Evolutionary conservation across 306 rosid species (phyloP), one percentile per base, ranked within the genome.

Genomic region (Dryas drummondii): DNA sequence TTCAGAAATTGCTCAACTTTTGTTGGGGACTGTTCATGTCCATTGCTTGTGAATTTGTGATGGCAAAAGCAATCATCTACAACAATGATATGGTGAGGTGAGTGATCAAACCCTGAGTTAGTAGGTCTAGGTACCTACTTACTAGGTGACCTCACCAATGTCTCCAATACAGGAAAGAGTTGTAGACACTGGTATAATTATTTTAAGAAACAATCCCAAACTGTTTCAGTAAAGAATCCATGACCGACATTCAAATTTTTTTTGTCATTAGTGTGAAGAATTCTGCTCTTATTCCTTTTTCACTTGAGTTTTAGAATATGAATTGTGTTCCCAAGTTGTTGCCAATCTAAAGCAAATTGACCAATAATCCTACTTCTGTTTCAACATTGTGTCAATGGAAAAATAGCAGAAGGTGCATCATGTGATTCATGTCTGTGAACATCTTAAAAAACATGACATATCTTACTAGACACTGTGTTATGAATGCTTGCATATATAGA

Each of bases 1-100:
- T 63, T 69, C 56, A 67, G 87, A 86, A 83, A 78, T 59, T 76
- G 76, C 83, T 50, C 48, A 13, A 40, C 48, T 57, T 19, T 55
- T 7, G 57, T 54, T 66, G 57, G 71, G 44, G 19, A 12, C 27
- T 62, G 26, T 44, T 26, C n/a, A 44, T 8, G 51, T 47, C 48
- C 45, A 72, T 26, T 57, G 45, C 26, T 57, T 45, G 15, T 22
- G 22, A 22, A 22, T 22, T 22, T 22, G 22, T n/a, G 67, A 32
- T 71, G 55, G 57, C 13, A 46, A 72, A 46, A 47, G 41, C n/a
- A 66, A 46, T 66, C 46, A 66, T 66, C 69, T 16, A 42, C 51
- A 44, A 11, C 32, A 4, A 5, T 41, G n/a, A 60, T 40, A 41
- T 40, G 19, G 14, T n/a, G 40, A 37, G 46, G 65, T 44, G 69